Percentiles rank a stretch among this genome's conserved stretches.
These are phyloP conservation scores for Cardamine occulta DNA, from an alignment of 345 rosid genomes.

Conservation along the genomic window DNA sequence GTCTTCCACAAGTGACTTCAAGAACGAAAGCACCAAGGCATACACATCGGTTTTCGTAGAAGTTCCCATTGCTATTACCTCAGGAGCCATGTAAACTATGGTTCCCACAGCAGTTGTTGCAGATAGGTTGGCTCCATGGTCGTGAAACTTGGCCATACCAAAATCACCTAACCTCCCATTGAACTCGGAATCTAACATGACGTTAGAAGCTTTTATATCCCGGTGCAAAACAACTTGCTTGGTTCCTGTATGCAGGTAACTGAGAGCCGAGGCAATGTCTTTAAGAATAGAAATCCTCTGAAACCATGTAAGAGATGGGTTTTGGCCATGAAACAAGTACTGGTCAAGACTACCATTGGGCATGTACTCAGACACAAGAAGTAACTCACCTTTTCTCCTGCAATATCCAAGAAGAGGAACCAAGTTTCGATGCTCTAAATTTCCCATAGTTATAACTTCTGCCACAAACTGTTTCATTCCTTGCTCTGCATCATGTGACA, in stretches of 20 bases:
- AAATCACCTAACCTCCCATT: constrained; percentile 57
- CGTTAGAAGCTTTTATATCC: constrained; percentile 51
- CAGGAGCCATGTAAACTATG: constrained; percentile 57
- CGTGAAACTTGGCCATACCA: constrained; percentile 51
- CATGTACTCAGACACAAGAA: constrained; percentile 52
- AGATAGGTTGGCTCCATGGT: constrained; percentile 39
- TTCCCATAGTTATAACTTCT: constrained; percentile 49
- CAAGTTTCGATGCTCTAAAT: too few species aligned
- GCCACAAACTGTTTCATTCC: constrained; percentile 58
- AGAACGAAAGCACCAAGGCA: constrained; percentile 41
- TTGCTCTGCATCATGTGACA: constrained; percentile 48
- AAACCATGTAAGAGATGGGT: constrained; percentile 43
- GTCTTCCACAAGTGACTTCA: constrained; percentile 37
- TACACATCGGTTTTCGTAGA: constrained; percentile 46
- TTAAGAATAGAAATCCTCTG: constrained; percentile 45
- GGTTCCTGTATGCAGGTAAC: constrained; percentile 52
- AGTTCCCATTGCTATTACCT: constrained; percentile 46
- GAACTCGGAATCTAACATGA: constrained; percentile 49
- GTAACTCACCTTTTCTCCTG: constrained; percentile 47
- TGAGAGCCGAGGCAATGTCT: constrained; percentile 48
- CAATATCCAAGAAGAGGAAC: constrained; percentile 54
- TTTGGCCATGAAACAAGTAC: constrained; percentile 31
- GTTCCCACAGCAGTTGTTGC: constrained; percentile 55
- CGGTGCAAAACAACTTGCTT: constrained; percentile 52
- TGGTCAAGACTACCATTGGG: constrained; percentile 52